Evolutionary conservation across 192 early-diverging fungal species (phyloP), one percentile per base, ranked within the genome.

Genomic region (Chytriomyces sp.): DNA sequence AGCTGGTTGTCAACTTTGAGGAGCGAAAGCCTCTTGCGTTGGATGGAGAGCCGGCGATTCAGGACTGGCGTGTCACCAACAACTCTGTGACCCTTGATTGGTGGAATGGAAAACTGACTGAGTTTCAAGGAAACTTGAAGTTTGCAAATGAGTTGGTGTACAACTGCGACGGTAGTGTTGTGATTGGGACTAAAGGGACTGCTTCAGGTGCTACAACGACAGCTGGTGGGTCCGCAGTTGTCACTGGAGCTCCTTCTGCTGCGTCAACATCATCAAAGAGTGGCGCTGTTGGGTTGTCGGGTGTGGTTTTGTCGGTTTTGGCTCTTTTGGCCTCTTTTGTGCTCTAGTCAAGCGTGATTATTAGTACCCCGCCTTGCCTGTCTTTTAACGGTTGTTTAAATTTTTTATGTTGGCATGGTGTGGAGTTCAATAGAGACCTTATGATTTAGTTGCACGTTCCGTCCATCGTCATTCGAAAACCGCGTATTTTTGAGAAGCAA

Each of bases 1-100:
- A 83, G 63, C 48, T 83, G 47, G 50, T 81, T 13, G 82, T 84
- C 10, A 69, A 86, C 28, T 86, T 84, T 67, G 85, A 86, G 70
- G 82, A 86, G 67, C 26, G 23, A 13, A 86, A 86, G 69, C 43
- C 53, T 2, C 74, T 75, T 1, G 73, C 73, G 3, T 44, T 75
- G 61, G 47, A 75, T 50, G 73, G 73, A 8, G 61, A 28, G 6
- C 63, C 73, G 20, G 73, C 73, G 7, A 50, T 75, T 48, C 73
- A 75, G 63, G 73, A 75, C 45, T 75, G 73, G 73, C n/a, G 73
- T 24, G 73, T 75, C 4, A 75, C 73, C 2, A 75, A 75, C 63
- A 66, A 75, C 28, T 50, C 73, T 5, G 48, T 8, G 18, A 50
- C 35, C 60, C 35, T 75, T 47, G 28, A 28, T 10, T 75, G 73